Conservation (phyloP, 2,329 filamentous ascomycete species). For the Aspergillus sp. region DNA sequence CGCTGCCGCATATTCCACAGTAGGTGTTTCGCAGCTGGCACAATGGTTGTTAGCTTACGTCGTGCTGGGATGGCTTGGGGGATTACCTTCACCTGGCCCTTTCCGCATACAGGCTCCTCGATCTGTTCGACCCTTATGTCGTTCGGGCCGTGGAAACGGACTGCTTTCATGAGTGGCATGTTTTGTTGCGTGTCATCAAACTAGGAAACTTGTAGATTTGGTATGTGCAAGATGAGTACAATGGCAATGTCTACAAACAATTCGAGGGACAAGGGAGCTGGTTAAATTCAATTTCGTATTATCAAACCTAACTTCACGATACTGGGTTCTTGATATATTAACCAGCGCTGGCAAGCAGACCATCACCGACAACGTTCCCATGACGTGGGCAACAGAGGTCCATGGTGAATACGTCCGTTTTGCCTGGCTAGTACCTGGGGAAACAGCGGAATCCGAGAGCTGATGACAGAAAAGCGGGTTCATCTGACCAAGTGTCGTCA, state of each 20-base stretch:
- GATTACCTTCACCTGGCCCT: slow-evolving; percentile 51
- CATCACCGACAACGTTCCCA: neutral
- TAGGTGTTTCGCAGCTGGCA: slow-evolving; percentile 29
- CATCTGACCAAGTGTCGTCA: slow-evolving; percentile 8
- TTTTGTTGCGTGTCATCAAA: neutral
- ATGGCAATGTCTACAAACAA: neutral
- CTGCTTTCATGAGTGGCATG: slow-evolving; percentile 25
- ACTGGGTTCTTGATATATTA: neutral
- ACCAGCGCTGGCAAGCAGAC: neutral
- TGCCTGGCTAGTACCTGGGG: neutral
- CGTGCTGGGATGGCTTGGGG: too few relatives aligned
- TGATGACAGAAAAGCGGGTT: neutral
- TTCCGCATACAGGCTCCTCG: slow-evolving; percentile 41
- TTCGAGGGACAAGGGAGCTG: too few relatives aligned
- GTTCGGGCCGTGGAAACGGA: slow-evolving; percentile 36
- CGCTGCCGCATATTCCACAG: slow-evolving; percentile 37
- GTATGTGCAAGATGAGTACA: neutral
- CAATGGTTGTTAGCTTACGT: too few relatives aligned
- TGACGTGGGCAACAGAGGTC: neutral
- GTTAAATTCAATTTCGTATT: neutral
- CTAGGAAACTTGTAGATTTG: neutral
- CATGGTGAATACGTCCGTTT: neutral
- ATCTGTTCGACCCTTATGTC: slow-evolving; percentile 39
- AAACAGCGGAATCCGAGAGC: neutral
- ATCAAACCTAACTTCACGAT: neutral